These are phyloP conservation scores for Oryza rufipogon DNA, from an alignment of 176 grass and related monocot genomes.

Conservation along the genomic window DNA sequence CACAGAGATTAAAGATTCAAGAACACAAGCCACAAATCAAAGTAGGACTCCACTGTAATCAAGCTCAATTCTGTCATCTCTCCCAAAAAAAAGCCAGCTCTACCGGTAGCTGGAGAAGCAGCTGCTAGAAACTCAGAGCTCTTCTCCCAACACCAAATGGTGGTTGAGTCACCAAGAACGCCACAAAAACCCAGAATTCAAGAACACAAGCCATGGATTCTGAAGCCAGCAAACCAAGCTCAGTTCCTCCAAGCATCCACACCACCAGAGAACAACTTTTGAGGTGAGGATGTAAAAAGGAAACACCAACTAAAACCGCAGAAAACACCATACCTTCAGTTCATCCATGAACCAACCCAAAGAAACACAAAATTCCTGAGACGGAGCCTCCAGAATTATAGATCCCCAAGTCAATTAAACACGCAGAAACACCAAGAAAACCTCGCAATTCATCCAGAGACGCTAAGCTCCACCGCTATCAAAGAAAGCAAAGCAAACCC, in stretches of 20 bases:
- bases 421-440: constrained; percentile 39
- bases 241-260: constrained; percentile 4
- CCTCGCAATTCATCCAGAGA: constrained; percentile 45
- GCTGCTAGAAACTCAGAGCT: constrained; percentile 18
- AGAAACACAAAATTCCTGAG: constrained; percentile 12
- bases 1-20: constrained; percentile 42
- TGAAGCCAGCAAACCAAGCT: not conserved
- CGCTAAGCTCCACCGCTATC: not conserved
- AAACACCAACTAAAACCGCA: constrained; percentile 10
- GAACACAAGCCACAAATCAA: constrained; percentile 31
- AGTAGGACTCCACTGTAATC: constrained; percentile 31
- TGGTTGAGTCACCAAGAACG: constrained; percentile 23
- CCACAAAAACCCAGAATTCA: not conserved
- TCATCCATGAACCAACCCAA: constrained; percentile 30
- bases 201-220: constrained; percentile 23
- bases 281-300: constrained; percentile 10
- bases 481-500: constrained; percentile 37
- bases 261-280: constrained; percentile 6
- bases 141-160: constrained; percentile 3
- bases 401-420: constrained; percentile 26
- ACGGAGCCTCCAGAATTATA: constrained; percentile 7
- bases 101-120: constrained; percentile 13
- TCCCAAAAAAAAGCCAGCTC: constrained; percentile 11
- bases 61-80: constrained; percentile 30
- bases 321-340: constrained; percentile 27